Base-by-base conservation (phyloP, 345 rosid genomes). In the Hibiscus trionum region DNA sequence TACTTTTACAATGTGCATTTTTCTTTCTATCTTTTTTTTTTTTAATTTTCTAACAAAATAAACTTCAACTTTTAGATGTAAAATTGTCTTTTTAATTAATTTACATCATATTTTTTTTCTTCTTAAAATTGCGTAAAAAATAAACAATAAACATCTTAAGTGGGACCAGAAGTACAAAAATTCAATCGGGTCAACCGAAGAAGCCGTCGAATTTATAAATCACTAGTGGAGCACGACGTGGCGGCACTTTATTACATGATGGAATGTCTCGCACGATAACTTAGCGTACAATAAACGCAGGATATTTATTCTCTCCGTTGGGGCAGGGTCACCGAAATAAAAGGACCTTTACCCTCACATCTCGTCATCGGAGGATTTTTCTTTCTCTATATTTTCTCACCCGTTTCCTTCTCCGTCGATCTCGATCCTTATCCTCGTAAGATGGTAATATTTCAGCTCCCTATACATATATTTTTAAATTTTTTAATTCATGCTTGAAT, bases 371-470 rank as follows among this genome's bases (percentile, higher is more conserved):
- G 62, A 73, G 70, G 52, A 61, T 39, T 35, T 27, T 17, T 27
- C 55, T 59, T 52, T 70, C 33, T 17, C 24, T 42, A 52, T 7
- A 31, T 67, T 57, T 72, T 42, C 44, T 61, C 29, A 24, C 47
- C n/a, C n/a, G 3, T 3, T 14, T 49, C 53, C 58, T 53, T n/a
- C 58, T n/a, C 70, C 72, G 72, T 27, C 33, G 60, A 53, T 77
- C 29, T 4, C 37, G 15, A 15, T 67, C n/a, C 8, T 68, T 52
- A 49, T 53, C 33, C 16, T 31, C 69, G 35, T 9, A 53, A 53
- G 65, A 77, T 77, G 77, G 77, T 77, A 16, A 69, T 7, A 61
- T 69, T 44, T 62, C 49, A 27, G 47, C 53, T 50, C 1, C 1
- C 4, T 8, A 67, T 7, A 42, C 8, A 3, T 31, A 26, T 69